Evolutionary conservation across 768 basidiomycete species (phyloP), one percentile per base, ranked within the genome.

Genomic region (Cubamyces lactineus): DNA sequence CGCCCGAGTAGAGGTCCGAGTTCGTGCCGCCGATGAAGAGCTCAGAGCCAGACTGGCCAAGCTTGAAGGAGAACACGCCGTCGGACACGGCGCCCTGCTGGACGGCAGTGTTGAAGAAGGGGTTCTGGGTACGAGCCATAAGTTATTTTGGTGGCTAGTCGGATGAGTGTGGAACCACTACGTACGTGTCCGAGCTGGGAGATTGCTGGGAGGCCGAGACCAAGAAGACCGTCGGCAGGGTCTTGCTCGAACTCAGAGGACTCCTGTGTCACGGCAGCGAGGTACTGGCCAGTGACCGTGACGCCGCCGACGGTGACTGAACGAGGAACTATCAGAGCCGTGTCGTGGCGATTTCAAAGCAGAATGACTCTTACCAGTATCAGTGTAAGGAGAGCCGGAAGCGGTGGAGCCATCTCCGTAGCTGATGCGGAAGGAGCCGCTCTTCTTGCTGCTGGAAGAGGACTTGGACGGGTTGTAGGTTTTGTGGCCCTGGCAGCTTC

Each of bases 21-120:
- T 79, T 72, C 24, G 69, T 67, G 51, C 76, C 76, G 13, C 78
- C 78, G 45, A 79, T 63, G 65, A 68, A 73, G 19, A 79, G 70
- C 65, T 76, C 70, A 17, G 63, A 56, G 34, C 62, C 54, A 23
- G 57, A 56, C 5, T 60, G 21, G 12, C 70, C 65, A 15, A 70
- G 68, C 63, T 67, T 72, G 30, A 74, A 66, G 47, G 70, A 67
- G 56, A 72, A 71, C 48, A 56, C 52, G 69, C 68, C 42, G 26
- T 65, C 41, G 26, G 63, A 19, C 24, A 59, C 59, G 34, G 30
- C 38, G 24, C 52, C 49, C 43, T 70, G 60, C 12, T 50, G 24
- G 23, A 67, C 47, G 8, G 68, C 64, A 19, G 50, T 63, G 39
- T 62, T 28, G 66, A 68, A 68, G 62, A 67, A 67, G 15, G 70